These are phyloP conservation scores for Paraleonurus japonicus DNA, from an alignment of 257 asterid species.

Conservation along the genomic window DNA sequence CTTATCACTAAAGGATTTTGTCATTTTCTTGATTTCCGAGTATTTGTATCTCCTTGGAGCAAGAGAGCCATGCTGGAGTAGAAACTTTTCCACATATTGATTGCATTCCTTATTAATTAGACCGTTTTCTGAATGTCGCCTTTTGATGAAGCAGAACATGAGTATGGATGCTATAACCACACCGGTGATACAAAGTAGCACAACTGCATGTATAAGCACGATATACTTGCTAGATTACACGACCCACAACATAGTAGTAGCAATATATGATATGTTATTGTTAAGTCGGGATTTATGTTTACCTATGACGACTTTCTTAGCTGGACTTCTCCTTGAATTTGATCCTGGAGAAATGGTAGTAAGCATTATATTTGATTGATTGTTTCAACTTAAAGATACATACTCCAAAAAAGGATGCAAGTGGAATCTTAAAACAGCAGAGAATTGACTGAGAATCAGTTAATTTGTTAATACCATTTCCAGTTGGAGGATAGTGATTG, in stretches of 20 bases:
- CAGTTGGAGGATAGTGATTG: background rate
- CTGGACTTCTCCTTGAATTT: background rate
- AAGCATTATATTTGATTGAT: background rate
- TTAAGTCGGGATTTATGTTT: background rate
- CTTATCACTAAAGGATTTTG: slow-evolving; percentile 30
- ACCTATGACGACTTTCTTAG: background rate
- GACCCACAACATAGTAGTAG: too few species aligned
- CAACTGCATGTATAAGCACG: background rate
- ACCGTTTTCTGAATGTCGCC: background rate
- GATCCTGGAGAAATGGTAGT: background rate
- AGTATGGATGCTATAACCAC: background rate
- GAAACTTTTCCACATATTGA: slow-evolving; percentile 29
- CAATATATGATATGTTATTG: background rate
- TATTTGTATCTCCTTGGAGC: slow-evolving; percentile 33
- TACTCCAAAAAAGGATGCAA: background rate
- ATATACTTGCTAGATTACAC: too few species aligned
- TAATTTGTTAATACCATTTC: background rate
- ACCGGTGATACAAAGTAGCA: background rate
- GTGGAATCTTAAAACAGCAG: background rate
- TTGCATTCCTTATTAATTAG: background rate
- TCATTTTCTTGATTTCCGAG: slow-evolving; percentile 37
- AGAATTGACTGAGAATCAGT: too few species aligned
- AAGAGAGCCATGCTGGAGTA: slow-evolving; percentile 32
- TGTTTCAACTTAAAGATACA: background rate
- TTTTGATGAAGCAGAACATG: background rate